phyloP scores from a whole-genome alignment of 2,329 filamentous ascomycete species.

The Mycosphaerella sp. region DNA sequence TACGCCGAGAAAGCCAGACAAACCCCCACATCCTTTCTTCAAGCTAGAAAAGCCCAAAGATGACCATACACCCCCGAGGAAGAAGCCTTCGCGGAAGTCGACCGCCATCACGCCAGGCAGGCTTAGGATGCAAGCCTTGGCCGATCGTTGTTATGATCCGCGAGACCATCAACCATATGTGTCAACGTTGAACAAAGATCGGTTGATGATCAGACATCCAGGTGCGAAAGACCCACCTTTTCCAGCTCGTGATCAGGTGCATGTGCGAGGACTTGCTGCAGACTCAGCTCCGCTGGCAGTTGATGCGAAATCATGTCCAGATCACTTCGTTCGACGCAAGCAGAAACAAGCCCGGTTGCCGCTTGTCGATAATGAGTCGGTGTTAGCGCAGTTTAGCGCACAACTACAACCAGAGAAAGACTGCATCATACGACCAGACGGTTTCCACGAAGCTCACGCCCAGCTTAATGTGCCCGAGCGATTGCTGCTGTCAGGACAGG shows the following conservation, averaged over 20 bases:
- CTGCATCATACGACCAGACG: conserved; percentile 23
- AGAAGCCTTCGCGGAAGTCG: conserved; percentile 28
- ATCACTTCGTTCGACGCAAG: conserved; percentile 32
- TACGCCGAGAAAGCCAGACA: conserved; percentile 24
- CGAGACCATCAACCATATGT: conserved; percentile 21
- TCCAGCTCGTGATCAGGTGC: conserved; percentile 59
- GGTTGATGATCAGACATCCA: conserved; percentile 51
- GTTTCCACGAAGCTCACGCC: conserved; percentile 31
- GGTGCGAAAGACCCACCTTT: conserved; percentile 63
- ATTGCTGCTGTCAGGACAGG: conserved; percentile 30
- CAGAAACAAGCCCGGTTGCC: conserved; percentile 25
- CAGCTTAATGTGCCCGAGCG: conserved; percentile 28
- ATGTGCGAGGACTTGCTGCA: conserved; percentile 50
- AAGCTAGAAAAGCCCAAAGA: conserved; percentile 45
- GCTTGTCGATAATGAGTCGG: conserved; percentile 25
- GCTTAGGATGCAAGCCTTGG: conserved; percentile 30
- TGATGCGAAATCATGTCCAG: neutral
- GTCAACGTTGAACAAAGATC: conserved; percentile 30
- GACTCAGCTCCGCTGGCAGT: neutral
- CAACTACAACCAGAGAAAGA: conserved; percentile 22
- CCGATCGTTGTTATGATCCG: conserved; percentile 17
- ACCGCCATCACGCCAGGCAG: conserved; percentile 45
- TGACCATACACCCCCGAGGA: conserved; percentile 24
- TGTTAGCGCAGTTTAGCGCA: conserved; percentile 20
- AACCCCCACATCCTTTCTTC: conserved; percentile 62